Evolutionary conservation across 108 stramenopile genomes (phyloP).

Genomic region (Skeletonema grethae): DNA sequence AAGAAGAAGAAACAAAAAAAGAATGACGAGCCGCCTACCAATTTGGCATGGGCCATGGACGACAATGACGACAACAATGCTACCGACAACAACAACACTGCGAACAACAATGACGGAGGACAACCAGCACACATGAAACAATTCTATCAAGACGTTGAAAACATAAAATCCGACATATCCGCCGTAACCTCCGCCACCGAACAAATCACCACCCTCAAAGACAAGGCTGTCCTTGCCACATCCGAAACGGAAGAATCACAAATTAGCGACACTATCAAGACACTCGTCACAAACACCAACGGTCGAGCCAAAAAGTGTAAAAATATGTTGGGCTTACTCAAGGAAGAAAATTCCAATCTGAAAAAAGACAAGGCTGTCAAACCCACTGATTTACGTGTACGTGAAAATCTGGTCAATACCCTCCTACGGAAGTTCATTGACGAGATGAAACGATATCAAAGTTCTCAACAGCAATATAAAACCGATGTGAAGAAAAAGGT

Average conservation of each 20-base stretch:
- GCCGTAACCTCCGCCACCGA: constrained; percentile 69
- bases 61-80: constrained; percentile 8
- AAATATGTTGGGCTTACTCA: constrained; percentile 73
- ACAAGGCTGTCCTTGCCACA: constrained; percentile 78
- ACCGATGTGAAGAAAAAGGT: constrained; percentile 95
- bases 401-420: constrained; percentile 93
- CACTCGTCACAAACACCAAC: constrained; percentile 77
- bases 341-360: constrained; percentile 82
- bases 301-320: constrained; percentile 83
- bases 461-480: constrained; percentile 96
- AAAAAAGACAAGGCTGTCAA: constrained; percentile 61
- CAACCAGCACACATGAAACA: constrained; percentile 72
- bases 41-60: constrained; percentile 16
- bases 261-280: constrained; percentile 64
- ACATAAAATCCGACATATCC: constrained; percentile 80
- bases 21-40: neutral
- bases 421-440: constrained; percentile 97
- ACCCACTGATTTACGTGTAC: constrained; percentile 70
- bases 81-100: neutral
- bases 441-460: constrained; percentile 97
- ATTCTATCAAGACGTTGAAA: constrained; percentile 87
- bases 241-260: constrained; percentile 76
- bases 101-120: constrained; percentile 25
- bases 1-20: constrained; percentile 18
- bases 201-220: constrained; percentile 72